Evolutionary conservation across 2,329 filamentous ascomycete species (phyloP), one percentile per base, ranked within the genome.

Genomic region (Pseudogymnoascus sp.): DNA sequence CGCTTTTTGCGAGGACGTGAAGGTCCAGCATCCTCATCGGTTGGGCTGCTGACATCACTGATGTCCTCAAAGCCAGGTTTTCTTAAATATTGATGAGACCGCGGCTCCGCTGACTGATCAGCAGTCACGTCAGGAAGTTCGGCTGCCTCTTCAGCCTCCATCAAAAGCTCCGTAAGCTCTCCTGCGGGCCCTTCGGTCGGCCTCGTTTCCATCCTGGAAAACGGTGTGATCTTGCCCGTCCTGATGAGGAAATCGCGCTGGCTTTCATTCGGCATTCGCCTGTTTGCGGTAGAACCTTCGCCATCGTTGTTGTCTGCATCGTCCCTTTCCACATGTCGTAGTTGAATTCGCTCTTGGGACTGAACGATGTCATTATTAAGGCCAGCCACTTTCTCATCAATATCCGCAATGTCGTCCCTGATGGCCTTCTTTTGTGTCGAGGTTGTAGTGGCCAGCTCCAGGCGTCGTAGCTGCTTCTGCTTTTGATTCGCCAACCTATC

Each of bases 201-300:
- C 1, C 86, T 78, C 13, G 84, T 82, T 26, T 86, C 86, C 69
- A 96, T 83, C 44, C 64, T 66, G 67, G 88, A 90, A 71, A 99
- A 99, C 0, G 95, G 95, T 0, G 95, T 99, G 68, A 99, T 97
- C 77, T 97, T 97, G 65, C 95, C 95, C 0, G 93, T 99, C 29
- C 95, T 87, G 59, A 99, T 95, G 56, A 99, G 83, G 73, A 90
- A 99, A 56, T 96, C 93, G 60, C 93, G 85, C 65, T 91, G 87
- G 23, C 84, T 91, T 77, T 97, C 95, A 65, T 90, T 90, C 1
- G 90, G 86, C 63, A 93, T 76, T 62, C 84, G 85, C 64, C 82
- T 81, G 61, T 82, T 85, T 29, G 82, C 82, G 56, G 77, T 78
- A 4, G 75, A 70, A 26, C 79, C 77, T 61, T 78, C 76, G 13